These are phyloP conservation scores for Gigaspora rosea DNA, from an alignment of 192 early-diverging fungal genomes.

Conservation along the genomic window DNA sequence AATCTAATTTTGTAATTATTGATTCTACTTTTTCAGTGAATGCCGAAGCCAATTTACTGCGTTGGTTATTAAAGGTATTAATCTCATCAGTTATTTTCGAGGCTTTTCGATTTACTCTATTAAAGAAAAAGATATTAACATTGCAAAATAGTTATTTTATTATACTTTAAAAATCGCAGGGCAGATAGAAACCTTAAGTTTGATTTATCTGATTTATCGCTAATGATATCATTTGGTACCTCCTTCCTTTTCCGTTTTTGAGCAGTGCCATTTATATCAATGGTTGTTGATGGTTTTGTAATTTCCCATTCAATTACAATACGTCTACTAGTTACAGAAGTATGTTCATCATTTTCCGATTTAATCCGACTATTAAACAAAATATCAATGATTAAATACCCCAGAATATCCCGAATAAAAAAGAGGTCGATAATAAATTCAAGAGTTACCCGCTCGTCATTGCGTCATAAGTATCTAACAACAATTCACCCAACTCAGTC, in stretches of 20 bases:
- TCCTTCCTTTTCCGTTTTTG: slow-evolving; percentile 15
- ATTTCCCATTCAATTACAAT: not conserved
- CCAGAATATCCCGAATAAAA: no score
- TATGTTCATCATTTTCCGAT: no score
- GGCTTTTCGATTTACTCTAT: not conserved
- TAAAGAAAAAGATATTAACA: not conserved
- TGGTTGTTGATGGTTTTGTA: not conserved
- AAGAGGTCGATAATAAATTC: not conserved
- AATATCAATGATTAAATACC: no score
- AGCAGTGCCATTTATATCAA: not conserved
- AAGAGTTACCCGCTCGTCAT: not conserved
- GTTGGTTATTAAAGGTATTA: slow-evolving; percentile 15
- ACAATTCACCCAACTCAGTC: slow-evolving; percentile 10
- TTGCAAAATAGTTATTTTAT: not conserved
- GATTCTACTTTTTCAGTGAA: not conserved
- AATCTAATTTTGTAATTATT: not conserved
- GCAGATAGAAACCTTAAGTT: not conserved
- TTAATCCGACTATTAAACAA: no score
- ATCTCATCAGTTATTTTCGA: not conserved
- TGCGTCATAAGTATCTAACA: slow-evolving; percentile 7
- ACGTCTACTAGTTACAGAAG: no score
- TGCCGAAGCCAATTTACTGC: not conserved
- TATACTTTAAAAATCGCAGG: not conserved
- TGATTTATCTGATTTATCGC: not conserved
- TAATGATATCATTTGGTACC: not conserved